Evolutionary conservation across 2,329 filamentous ascomycete species (phyloP).

Genomic region (Fusarium falciforme): DNA sequence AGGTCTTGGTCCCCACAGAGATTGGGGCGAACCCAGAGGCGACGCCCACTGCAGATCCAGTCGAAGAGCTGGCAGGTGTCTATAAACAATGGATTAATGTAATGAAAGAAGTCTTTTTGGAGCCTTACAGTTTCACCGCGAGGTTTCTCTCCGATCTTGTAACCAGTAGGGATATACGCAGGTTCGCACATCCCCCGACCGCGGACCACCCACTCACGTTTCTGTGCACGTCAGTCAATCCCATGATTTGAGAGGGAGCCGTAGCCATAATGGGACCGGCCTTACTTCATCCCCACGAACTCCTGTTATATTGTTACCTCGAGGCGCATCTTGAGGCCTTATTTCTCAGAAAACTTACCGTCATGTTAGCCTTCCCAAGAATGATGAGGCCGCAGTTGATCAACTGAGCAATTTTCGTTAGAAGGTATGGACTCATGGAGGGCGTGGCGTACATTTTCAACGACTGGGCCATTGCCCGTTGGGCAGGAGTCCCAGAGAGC

Average conservation of each 20-base stretch:
- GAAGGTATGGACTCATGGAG: background rate
- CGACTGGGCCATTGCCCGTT: background rate
- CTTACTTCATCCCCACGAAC: background rate
- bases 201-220: background rate
- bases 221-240: background rate
- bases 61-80: background rate
- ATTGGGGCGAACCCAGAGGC: background rate
- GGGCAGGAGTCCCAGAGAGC: too few species aligned
- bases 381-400: background rate
- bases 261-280: background rate
- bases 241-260: too few species aligned
- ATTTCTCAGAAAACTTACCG: background rate
- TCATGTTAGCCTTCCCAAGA: background rate
- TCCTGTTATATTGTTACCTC: background rate
- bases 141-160: background rate
- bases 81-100: background rate
- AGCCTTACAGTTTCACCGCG: background rate
- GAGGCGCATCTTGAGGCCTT: too few species aligned
- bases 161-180: background rate
- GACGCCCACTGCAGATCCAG: background rate
- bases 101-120: background rate
- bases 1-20: background rate
- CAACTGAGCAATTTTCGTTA: background rate
- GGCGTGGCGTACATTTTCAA: background rate
- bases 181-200: background rate